Evolutionary conservation across 257 asterid genomes (phyloP).

Genomic region (Schizonepeta tenuifolia): DNA sequence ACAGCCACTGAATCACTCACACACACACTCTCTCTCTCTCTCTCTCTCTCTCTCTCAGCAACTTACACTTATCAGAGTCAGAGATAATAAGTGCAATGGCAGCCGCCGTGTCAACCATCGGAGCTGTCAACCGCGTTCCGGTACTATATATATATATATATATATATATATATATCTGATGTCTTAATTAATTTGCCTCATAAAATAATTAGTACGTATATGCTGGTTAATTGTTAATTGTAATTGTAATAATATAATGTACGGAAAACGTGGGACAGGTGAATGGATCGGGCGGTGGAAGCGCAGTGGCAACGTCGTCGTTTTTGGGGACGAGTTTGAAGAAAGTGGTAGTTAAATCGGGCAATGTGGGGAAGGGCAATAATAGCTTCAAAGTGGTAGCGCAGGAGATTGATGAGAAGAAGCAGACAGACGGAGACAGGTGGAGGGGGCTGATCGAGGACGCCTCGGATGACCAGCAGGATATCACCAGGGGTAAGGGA

Average conservation of each 20-base stretch:
- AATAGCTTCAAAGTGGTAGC: constrained; percentile 42
- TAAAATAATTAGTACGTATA: too few species aligned
- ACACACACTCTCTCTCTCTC: neutral
- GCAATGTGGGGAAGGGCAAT: constrained; percentile 22
- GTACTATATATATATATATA: too few species aligned
- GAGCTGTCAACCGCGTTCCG: constrained; percentile 76
- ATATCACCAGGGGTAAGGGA: constrained; percentile 64
- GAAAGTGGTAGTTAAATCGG: constrained; percentile 23
- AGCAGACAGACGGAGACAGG: constrained; percentile 44
- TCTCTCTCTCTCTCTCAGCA: constrained; percentile 12
- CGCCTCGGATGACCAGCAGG: constrained; percentile 63
- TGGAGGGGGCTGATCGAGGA: constrained; percentile 54
- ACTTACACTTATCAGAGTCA: neutral
- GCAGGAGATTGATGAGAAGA: constrained; percentile 31
- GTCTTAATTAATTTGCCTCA: too few species aligned
- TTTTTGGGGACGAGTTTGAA: constrained; percentile 50
- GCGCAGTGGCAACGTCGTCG: constrained; percentile 45
- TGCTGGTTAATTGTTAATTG: too few species aligned
- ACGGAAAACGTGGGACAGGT: constrained; percentile 30
- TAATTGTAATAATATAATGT: too few species aligned
- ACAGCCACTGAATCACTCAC: neutral
- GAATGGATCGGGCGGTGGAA: constrained; percentile 43
- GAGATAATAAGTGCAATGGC: constrained; percentile 54
- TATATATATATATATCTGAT: too few species aligned
- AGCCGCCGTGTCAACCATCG: constrained; percentile 71